phyloP scores from a whole-genome alignment of 2,329 filamentous ascomycete species.

The Gaeumannomyces sp. region DNA sequence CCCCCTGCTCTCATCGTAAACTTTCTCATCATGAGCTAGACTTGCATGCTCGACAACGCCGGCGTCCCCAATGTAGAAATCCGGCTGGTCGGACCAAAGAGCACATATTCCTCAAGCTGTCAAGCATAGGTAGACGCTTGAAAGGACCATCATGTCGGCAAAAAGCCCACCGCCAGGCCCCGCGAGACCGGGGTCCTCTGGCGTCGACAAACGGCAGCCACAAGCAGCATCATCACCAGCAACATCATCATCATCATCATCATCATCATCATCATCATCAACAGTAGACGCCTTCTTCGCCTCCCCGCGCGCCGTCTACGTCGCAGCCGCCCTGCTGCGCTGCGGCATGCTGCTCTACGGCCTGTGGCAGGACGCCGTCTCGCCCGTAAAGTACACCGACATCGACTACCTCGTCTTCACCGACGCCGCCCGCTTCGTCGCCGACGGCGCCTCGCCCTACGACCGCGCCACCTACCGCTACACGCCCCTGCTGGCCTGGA shows the following conservation, averaged over 20 bases:
- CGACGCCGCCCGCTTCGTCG: conserved; percentile 77
- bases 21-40: neutral
- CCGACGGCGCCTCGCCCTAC: conserved; percentile 67
- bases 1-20: neutral
- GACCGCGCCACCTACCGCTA: conserved; percentile 92
- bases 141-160: neutral
- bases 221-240: neutral
- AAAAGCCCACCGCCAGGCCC: neutral
- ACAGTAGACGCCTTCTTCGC: conserved; percentile 27
- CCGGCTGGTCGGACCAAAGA: neutral
- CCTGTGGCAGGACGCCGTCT: conserved; percentile 85
- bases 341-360: conserved; percentile 75
- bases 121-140: neutral
- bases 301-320: conserved; percentile 44
- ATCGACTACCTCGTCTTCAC: conserved; percentile 99
- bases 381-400: conserved; percentile 94
- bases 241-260: no score
- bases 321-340: conserved; percentile 59
- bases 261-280: conserved; percentile 9
- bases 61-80: neutral
- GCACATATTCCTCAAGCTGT: neutral
- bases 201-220: no score
- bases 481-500: conserved; percentile 87
- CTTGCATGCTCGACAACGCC: neutral
- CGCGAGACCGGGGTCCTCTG: neutral